A percentile compares a stretch with the other conserved stretches of the same genome.
Evolutionary conservation across 345 rosid genomes (phyloP).

Genomic region (Ceriops decandra): DNA sequence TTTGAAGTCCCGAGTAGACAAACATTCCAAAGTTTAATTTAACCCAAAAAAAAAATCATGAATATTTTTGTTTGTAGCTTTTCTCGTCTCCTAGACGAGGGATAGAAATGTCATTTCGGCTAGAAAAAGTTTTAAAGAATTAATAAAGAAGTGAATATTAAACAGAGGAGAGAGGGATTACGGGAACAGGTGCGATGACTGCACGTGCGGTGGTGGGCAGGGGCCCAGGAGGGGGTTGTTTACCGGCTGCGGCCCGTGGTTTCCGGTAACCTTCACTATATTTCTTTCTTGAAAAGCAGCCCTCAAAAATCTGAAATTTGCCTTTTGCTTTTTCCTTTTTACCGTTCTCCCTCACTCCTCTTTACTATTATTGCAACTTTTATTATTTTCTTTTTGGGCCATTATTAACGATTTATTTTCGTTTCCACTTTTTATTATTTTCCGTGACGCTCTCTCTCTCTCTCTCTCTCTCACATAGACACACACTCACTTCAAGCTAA

Average conservation of each 20-base stretch:
- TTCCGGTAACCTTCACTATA: conserved; percentile 28
- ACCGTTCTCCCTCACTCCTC: too few species aligned
- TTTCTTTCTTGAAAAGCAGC: not conserved
- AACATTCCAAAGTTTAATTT: too few species aligned
- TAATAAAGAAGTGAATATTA: not conserved
- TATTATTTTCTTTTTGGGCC: not conserved
- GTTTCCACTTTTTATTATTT: conserved; percentile 23
- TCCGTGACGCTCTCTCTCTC: conserved; percentile 14
- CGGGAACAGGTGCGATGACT: conserved; percentile 28
- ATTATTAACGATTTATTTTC: not conserved
- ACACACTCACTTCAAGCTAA: not conserved
- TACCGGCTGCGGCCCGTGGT: conserved; percentile 41
- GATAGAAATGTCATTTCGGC: not conserved
- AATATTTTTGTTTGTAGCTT: too few species aligned
- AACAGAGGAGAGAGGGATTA: conserved; percentile 17
- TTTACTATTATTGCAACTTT: not conserved
- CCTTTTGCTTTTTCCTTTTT: not conserved
- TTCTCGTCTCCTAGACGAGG: not conserved
- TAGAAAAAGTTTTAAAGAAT: not conserved
- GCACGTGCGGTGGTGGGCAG: conserved; percentile 52
- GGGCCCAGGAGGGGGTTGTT: conserved; percentile 20
- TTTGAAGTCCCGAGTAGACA: too few species aligned
- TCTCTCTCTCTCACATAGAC: not conserved
- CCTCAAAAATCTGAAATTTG: not conserved
- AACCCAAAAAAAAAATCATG: too few species aligned